A percentile compares a stretch with the other conserved stretches of the same genome.
These are phyloP conservation scores for Colletotrichum lentis DNA, from an alignment of 2,329 filamentous ascomycete genomes.

Conservation along the genomic window DNA sequence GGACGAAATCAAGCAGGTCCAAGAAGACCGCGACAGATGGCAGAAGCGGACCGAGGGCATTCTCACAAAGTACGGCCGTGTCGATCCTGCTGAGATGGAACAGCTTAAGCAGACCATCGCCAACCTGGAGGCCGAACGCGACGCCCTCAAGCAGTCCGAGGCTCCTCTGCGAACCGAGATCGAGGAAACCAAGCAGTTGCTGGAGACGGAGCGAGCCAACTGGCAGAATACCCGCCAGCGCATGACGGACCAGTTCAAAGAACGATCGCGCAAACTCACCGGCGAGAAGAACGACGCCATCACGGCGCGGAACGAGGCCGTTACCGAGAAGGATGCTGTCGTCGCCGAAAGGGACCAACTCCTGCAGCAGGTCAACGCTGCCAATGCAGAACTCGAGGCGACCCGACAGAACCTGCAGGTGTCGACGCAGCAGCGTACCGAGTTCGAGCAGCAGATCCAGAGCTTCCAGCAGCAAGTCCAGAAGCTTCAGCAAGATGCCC, in stretches of 20 bases:
- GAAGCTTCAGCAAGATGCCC: slow-evolving; percentile 48
- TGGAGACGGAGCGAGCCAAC: slow-evolving; percentile 63
- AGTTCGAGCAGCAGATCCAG: slow-evolving; percentile 54
- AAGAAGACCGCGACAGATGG: slow-evolving; percentile 93
- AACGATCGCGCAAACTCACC: slow-evolving; percentile 62
- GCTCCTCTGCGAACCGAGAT: slow-evolving; percentile 63
- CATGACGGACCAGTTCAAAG: slow-evolving; percentile 70
- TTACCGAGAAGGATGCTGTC: slow-evolving; percentile 58
- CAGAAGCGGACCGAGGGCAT: slow-evolving; percentile 96
- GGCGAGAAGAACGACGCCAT: slow-evolving; percentile 62
- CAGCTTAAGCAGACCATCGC: slow-evolving; percentile 82
- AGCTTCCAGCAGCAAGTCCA: slow-evolving; percentile 55
- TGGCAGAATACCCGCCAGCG: slow-evolving; percentile 63
- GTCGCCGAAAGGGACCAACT: slow-evolving; percentile 64
- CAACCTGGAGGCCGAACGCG: slow-evolving; percentile 70
- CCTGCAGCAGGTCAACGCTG: slow-evolving; percentile 58
- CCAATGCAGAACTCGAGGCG: slow-evolving; percentile 64
- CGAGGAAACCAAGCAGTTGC: slow-evolving; percentile 57
- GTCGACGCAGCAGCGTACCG: slow-evolving; percentile 45
- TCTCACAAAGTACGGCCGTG: slow-evolving; percentile 92
- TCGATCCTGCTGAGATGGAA: slow-evolving; percentile 92
- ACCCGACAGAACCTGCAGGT: slow-evolving; percentile 51
- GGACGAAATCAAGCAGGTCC: slow-evolving; percentile 86
- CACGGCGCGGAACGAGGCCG: slow-evolving; percentile 61
- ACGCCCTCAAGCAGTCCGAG: slow-evolving; percentile 61